Evolutionary conservation across 2,329 filamentous ascomycete genomes (phyloP), one percentile per base, ranked within the genome.

Genomic region (Capronia americana): DNA sequence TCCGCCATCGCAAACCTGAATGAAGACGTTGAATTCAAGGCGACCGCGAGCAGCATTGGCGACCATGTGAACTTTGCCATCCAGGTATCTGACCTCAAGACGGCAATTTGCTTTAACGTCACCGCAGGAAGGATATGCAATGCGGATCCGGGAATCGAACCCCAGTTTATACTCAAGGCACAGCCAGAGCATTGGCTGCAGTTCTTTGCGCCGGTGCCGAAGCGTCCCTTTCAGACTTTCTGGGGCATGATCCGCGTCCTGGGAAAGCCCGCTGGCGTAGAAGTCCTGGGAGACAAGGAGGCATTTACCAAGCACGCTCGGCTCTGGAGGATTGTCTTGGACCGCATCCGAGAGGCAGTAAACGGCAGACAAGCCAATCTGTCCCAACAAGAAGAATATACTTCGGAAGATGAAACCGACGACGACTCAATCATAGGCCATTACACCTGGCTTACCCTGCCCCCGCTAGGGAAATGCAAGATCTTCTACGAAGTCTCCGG

Each of bases 161-260:
- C 68, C 30, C 41, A 61, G n/a, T 70, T 70, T 57, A 54, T 26
- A 7, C 61, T 70, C 20, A 46, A 41, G 28, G 68, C 65, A 23
- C 62, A 44, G 17, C 20, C 59, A 26, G 54, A 60, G 23, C 66
- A 70, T 41, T 70, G 68, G 68, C 34, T 58, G 12, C 20, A 64
- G 12, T 65, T 69, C 54, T 69, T 69, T 48, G 26, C 57, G 8
- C 17, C 61, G 4, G 30, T 61, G 5, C 63, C 67, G 17, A 57
- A 63, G 44, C 63, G 63, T 8, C 68, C 68, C 3, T 70, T 69
- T 38, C 68, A 70, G 41, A 69, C 68, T 12, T 70, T 65, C 61
- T 70, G 68, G 68, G 68, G 68, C 12, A 70, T 70, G 68, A 58
- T 70, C 17, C 60, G 68, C 14, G 30, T 70, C 17, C 66, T 70